phyloP scores from a whole-genome alignment of 1,139 yeast species.

The Magnusiomyces paraingens region DNA sequence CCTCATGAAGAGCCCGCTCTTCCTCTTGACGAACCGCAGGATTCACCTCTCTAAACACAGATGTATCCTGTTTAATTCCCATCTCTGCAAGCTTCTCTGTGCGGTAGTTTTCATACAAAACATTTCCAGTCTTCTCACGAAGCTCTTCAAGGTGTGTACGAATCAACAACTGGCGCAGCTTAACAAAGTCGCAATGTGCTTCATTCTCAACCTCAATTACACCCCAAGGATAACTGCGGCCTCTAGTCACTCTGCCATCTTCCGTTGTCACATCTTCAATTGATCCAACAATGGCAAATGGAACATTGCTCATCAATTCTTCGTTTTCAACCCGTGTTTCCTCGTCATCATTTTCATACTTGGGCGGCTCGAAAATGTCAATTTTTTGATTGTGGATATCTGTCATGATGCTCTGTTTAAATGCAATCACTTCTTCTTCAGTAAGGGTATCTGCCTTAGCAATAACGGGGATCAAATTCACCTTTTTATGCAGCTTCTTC shows the following conservation, averaged over 20 bases:
- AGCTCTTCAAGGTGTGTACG: conserved; percentile 92
- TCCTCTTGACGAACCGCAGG: conserved; percentile 91
- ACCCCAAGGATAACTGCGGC: conserved; percentile 98
- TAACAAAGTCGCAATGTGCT: conserved; percentile 87
- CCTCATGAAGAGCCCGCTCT: conserved; percentile 89
- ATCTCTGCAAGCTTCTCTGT: conserved; percentile 68
- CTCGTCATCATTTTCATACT: conserved; percentile 80
- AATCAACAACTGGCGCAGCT: conserved; percentile 81
- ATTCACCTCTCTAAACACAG: conserved; percentile 90
- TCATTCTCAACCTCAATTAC: conserved; percentile 92
- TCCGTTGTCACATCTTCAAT: conserved; percentile 63
- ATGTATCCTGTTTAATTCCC: conserved; percentile 90
- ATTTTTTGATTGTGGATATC: conserved; percentile 76
- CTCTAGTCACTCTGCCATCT: conserved; percentile 81
- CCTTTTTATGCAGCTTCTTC: conserved; percentile 85
- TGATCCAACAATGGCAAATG: conserved; percentile 94
- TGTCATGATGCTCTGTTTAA: conserved; percentile 63
- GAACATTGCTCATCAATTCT: conserved; percentile 44
- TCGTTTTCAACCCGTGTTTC: conserved; percentile 60
- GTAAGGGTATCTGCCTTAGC: conserved; percentile 93
- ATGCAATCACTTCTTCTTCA: conserved; percentile 71
- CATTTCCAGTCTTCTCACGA: conserved; percentile 74
- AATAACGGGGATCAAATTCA: conserved; percentile 88
- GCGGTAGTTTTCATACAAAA: conserved; percentile 83
- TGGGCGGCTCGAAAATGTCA: conserved; percentile 70